phyloP scores from a whole-genome alignment of 257 asterid genomes.

The Solanum ossicruentum region DNA sequence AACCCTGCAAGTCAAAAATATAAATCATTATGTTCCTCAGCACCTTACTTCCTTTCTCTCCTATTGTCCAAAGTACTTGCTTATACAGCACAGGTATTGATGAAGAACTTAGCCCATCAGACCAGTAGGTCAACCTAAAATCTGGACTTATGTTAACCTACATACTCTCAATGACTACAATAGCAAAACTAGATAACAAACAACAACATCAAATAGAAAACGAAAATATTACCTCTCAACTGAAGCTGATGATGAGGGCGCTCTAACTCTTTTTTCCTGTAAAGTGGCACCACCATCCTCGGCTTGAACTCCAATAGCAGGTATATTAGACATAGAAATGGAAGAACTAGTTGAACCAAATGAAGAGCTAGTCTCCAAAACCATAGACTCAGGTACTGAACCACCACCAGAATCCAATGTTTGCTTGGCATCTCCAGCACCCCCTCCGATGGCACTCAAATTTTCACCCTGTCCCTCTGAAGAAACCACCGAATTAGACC shows the following conservation, averaged over 20 bases:
- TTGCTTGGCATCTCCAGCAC: constrained; percentile 14
- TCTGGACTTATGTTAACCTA: neutral
- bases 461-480: constrained; percentile 32
- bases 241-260: constrained; percentile 61
- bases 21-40: neutral
- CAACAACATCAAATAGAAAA: neutral
- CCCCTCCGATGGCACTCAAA: constrained; percentile 14
- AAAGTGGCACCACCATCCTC: constrained; percentile 38
- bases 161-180: neutral
- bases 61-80: neutral
- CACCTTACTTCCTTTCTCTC: neutral
- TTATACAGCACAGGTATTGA: neutral
- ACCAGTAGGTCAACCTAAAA: neutral
- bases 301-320: constrained; percentile 36
- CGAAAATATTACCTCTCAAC: constrained; percentile 41
- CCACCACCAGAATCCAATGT: neutral
- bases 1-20: neutral
- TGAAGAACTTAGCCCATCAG: neutral
- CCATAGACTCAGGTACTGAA: constrained; percentile 40
- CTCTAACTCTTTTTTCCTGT: constrained; percentile 39
- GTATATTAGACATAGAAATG: constrained; percentile 49
- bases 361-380: constrained; percentile 70
- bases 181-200: neutral
- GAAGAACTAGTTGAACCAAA: constrained; percentile 69
- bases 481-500: constrained; percentile 14